Percentiles rank a stretch among this genome's conserved stretches.
These are phyloP conservation scores for Aphanomyces invadans DNA, from an alignment of 352 stramenopile species.

Conservation along the genomic window DNA sequence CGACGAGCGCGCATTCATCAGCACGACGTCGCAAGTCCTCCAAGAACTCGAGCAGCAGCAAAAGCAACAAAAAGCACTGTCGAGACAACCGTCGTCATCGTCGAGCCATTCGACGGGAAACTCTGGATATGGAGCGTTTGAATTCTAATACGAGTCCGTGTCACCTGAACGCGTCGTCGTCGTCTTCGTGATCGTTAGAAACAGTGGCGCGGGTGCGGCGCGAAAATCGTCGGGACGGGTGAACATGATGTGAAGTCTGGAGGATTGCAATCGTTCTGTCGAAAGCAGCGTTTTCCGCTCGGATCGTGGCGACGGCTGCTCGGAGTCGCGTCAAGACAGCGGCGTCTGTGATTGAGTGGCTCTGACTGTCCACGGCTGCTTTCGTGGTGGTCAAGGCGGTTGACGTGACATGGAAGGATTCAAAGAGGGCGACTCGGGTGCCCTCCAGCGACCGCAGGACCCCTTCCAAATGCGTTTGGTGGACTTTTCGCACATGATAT, in stretches of 20 bases:
- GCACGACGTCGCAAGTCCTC: neutral
- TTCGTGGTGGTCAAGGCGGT: neutral
- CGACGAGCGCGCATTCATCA: slow-evolving; percentile 22
- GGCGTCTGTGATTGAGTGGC: slow-evolving; percentile 6
- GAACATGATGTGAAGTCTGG: neutral
- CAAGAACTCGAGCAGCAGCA: slow-evolving; percentile 10
- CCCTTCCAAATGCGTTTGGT: neutral
- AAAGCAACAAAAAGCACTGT: neutral
- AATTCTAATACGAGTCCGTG: slow-evolving; percentile 11
- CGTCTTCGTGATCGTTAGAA: neutral
- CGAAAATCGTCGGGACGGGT: too few relatives aligned
- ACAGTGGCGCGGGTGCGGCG: too few relatives aligned
- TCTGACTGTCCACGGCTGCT: neutral
- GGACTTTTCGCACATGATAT: neutral
- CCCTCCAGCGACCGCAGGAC: neutral
- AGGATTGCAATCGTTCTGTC: neutral
- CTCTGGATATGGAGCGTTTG: neutral
- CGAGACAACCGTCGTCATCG: neutral
- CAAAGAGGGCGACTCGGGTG: neutral
- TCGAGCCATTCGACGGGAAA: neutral
- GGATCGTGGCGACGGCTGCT: neutral
- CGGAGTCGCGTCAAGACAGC: neutral
- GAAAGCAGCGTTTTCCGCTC: slow-evolving; percentile 3
- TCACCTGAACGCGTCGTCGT: neutral
- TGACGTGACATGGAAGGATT: neutral